Conservation (phyloP, 176 grass and related monocot genomes). For the Pontederia paniculata region DNA sequence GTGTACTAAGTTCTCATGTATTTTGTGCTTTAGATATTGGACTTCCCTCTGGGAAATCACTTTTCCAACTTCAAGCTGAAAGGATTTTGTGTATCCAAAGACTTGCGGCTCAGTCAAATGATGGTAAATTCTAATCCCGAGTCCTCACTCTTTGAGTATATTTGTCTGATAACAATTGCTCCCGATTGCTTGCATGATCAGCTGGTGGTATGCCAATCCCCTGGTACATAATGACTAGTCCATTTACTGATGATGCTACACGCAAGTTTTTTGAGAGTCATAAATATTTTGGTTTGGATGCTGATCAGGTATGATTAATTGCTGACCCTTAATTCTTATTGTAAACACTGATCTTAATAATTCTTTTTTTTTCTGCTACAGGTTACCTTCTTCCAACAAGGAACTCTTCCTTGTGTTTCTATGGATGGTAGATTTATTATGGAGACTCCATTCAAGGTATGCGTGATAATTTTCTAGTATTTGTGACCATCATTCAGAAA, state of each 20-base stretch:
- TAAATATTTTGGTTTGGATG: conserved; percentile 93
- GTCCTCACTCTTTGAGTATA: background rate
- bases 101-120: conserved; percentile 82
- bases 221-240: conserved; percentile 99
- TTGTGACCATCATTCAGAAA: background rate
- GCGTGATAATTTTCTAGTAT: background rate
- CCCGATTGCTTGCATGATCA: conserved; percentile 26
- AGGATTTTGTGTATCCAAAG: conserved; percentile 80
- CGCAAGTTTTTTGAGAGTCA: conserved; percentile 76
- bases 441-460: conserved; percentile 89
- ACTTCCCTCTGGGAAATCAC: conserved; percentile 90
- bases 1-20: background rate
- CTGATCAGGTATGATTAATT: conserved; percentile 60
- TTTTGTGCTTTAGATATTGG: conserved; percentile 51
- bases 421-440: conserved; percentile 95
- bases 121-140: conserved; percentile 54
- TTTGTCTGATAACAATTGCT: background rate
- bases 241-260: conserved; percentile 74
- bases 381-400: conserved; percentile 99
- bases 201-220: conserved; percentile 46
- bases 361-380: conserved; percentile 16
- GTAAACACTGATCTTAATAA: background rate
- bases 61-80: conserved; percentile 98
- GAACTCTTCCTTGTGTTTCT: conserved; percentile 88
- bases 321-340: conserved; percentile 8